Evolutionary conservation across 257 asterid species (phyloP), one percentile per base, ranked within the genome.

Genomic region (Schizonepeta tenuifolia): DNA sequence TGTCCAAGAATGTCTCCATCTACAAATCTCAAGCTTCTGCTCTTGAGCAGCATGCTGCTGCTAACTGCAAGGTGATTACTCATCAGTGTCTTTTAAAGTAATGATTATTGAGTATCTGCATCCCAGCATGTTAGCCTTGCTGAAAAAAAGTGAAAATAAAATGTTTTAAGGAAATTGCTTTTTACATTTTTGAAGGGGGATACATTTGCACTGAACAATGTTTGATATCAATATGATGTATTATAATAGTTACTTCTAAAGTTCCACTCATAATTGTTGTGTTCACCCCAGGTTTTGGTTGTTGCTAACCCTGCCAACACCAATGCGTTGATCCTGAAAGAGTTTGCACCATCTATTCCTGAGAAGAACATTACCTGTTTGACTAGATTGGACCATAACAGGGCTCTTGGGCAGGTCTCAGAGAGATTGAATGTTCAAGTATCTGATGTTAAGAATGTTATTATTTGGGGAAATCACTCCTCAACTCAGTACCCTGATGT

Each of bases 241-340:
- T 12, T 20, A 24, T 53, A 20, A 40, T 40, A n/a, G 46, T 28
- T 18, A 15, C 17, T 5, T 36, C 54, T 53, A 12, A n/a, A 36
- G 41, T 54, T 54, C 43, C 7, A 36, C 1, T 75, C 18, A 28
- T 66, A 10, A 67, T 67, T 64, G 18, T 54, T 31, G 22, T 70
- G 40, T 71, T 11, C 15, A 5, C 49, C 43, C 68, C 93, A 92
- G 97, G 98, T 92, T 81, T 80, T 92, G 95, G 98, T 92, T 20
- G 98, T 92, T 79, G 98, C 98, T 56, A 92, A 92, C 78, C 98
- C 98, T 21, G 98, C 98, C 78, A 92, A 92, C 83, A 92, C 98
- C 81, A 92, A 92, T 61, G 98, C 98, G 24, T 80, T 92, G 86
- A 92, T 92, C 69, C 69, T 92, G 77, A 92, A 92, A 86, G 98